Evolutionary conservation across 257 asterid genomes (phyloP).

Genomic region (Cynanchum wilfordii): DNA sequence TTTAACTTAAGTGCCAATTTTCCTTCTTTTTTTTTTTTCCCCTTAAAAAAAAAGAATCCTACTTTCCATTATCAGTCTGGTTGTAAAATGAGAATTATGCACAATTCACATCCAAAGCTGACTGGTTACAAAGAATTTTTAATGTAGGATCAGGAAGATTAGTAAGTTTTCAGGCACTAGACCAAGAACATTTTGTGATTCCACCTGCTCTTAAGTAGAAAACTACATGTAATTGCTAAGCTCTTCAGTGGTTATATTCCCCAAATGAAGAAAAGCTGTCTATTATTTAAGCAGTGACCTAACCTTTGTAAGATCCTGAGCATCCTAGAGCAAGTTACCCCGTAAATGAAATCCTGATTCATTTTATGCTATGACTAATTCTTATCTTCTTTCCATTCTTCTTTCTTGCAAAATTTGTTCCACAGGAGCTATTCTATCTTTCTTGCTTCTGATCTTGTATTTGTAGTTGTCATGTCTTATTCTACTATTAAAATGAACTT

Average conservation of each 20-base stretch:
- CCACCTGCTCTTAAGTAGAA: background rate
- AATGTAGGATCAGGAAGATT: background rate
- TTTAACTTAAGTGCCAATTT: conserved; percentile 6
- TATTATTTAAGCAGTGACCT: background rate
- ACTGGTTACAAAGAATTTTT: background rate
- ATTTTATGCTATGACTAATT: background rate
- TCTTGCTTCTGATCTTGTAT: background rate
- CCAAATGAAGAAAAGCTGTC: background rate
- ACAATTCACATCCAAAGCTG: background rate
- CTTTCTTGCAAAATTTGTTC: background rate
- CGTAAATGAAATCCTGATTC: background rate
- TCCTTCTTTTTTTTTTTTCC: background rate
- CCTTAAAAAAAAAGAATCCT: too few species aligned
- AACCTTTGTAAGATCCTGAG: background rate
- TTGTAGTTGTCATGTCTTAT: background rate
- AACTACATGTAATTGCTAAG: background rate
- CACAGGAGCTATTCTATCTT: background rate
- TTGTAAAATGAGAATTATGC: background rate
- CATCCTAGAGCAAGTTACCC: background rate
- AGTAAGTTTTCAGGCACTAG: background rate
- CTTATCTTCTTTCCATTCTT: background rate
- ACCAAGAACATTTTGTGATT: background rate
- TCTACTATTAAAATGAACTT: background rate
- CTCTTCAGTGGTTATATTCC: background rate
- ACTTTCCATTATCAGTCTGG: background rate